A percentile compares a stretch with the other conserved stretches of the same genome.
Conservation (phyloP, 1,284 basidiomycete species). For the Serendipita sp. region DNA sequence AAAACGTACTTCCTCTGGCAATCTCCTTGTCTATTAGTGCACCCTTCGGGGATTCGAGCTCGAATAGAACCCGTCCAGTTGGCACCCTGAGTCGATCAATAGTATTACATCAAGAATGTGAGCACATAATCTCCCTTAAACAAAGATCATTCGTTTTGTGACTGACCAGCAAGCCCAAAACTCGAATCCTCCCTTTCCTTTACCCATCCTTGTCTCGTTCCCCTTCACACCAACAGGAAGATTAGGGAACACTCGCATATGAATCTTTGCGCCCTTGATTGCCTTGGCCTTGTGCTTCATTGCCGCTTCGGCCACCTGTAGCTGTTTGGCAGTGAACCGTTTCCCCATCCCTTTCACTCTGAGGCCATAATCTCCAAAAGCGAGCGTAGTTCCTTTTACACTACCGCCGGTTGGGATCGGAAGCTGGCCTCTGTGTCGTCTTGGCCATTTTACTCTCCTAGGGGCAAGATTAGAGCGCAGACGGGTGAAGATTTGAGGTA, state of each 20-base stretch:
- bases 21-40: constrained; percentile 82
- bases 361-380: constrained; percentile 85
- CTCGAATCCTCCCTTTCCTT: constrained; percentile 96
- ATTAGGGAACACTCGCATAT: constrained; percentile 87
- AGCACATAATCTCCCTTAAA: not conserved
- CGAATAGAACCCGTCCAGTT: constrained; percentile 87
- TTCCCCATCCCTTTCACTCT: constrained; percentile 73
- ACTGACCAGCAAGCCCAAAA: constrained; percentile 88
- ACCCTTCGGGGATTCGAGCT: constrained; percentile 58
- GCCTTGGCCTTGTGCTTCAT: constrained; percentile 85
- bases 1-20: constrained; percentile 71
- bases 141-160: not conserved
- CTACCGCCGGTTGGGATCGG: constrained; percentile 80
- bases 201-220: constrained; percentile 99
- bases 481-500: constrained; percentile 18
- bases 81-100: constrained; percentile 45
- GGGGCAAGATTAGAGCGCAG: constrained; percentile 61
- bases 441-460: constrained; percentile 64
- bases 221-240: constrained; percentile 97
- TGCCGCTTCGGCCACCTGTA: constrained; percentile 75
- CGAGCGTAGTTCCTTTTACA: constrained; percentile 83
- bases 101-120: not conserved
- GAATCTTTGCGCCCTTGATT: constrained; percentile 82
- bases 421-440: constrained; percentile 77
- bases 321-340: constrained; percentile 82